Conservation (phyloP, 1,284 basidiomycete genomes). For the Ceratobasidium sp. region DNA sequence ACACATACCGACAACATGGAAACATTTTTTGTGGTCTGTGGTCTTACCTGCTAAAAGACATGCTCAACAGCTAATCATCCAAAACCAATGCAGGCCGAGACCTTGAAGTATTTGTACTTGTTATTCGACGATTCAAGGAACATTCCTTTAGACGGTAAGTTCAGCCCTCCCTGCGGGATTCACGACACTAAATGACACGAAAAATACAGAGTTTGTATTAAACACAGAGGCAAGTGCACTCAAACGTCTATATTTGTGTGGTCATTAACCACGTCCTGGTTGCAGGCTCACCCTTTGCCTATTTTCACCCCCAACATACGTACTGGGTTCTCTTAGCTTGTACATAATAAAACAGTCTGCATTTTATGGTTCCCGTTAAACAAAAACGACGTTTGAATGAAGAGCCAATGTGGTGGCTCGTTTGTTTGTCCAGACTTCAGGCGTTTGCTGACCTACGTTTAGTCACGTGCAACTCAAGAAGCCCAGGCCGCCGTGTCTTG, state of each 20-base stretch:
- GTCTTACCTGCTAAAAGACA: not conserved
- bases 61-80: not conserved
- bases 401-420: constrained; percentile 3
- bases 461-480: constrained; percentile 11
- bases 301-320: constrained; percentile 66
- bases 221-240: constrained; percentile 81
- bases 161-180: not conserved
- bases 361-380: not conserved
- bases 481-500: not conserved
- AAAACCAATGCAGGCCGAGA: constrained; percentile 72
- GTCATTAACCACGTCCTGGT: not conserved
- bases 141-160: constrained; percentile 77
- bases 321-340: constrained; percentile 62
- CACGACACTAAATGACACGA: not conserved
- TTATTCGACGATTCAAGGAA: constrained; percentile 81
- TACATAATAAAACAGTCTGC: not conserved
- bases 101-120: constrained; percentile 93
- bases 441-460: not conserved
- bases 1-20: constrained; percentile 91
- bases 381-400: not conserved
- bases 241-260: not conserved
- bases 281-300: constrained; percentile 73
- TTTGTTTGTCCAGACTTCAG: constrained; percentile 12
- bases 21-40: constrained; percentile 85
- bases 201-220: constrained; percentile 82